Percentiles rank a stretch among this genome's conserved stretches.
These are phyloP conservation scores for Papilionanthe hybrid DNA, from an alignment of 116 monocot genomes.

Conservation along the genomic window DNA sequence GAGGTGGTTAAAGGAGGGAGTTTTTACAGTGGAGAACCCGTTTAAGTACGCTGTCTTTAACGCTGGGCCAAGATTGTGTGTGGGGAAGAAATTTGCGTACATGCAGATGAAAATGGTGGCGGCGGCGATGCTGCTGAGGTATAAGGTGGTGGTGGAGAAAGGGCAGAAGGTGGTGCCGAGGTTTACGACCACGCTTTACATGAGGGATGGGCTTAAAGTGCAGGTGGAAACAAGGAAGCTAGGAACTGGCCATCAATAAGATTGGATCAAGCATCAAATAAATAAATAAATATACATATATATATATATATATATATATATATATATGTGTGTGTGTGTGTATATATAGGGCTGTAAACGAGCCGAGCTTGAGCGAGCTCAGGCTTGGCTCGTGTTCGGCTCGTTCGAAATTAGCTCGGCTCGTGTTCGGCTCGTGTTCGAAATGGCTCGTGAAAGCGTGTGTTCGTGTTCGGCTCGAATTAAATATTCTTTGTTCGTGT, in stretches of 20 bases:
- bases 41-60: constrained; percentile 85
- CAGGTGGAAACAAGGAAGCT: constrained; percentile 19
- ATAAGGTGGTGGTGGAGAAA: constrained; percentile 28
- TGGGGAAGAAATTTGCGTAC: constrained; percentile 87
- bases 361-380: too few relatives aligned
- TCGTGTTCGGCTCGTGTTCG: too few relatives aligned
- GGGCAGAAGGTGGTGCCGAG: constrained; percentile 40
- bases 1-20: constrained; percentile 51
- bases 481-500: too few relatives aligned
- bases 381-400: too few relatives aligned
- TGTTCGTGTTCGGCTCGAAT: too few relatives aligned
- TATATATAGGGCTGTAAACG: too few relatives aligned
- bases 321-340: too few relatives aligned
- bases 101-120: constrained; percentile 83
- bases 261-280: too few relatives aligned
- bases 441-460: too few relatives aligned
- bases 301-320: too few relatives aligned
- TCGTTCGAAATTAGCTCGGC: too few relatives aligned
- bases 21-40: constrained; percentile 49
- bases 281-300: too few relatives aligned
- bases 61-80: constrained; percentile 65
- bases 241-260: not conserved
- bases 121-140: constrained; percentile 42
- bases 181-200: constrained; percentile 50
- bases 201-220: constrained; percentile 55